phyloP scores from a whole-genome alignment of 768 basidiomycete species.

The Termitomyces sp. region DNA sequence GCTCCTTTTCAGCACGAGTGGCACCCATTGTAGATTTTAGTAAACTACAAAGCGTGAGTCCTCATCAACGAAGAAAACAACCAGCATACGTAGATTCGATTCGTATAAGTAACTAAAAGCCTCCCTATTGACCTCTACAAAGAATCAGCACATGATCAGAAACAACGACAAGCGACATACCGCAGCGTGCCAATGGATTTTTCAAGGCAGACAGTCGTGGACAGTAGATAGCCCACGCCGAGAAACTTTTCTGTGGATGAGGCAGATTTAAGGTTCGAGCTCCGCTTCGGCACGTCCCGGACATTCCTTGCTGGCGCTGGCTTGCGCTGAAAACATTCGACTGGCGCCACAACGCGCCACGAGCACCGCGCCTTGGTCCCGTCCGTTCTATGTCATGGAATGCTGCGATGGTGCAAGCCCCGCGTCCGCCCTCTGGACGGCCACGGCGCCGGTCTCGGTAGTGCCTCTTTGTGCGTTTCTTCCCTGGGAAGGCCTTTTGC shows the following conservation, averaged over 20 bases:
- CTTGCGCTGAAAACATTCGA: neutral
- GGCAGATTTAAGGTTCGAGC: constrained; percentile 24
- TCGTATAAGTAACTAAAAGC: constrained; percentile 41
- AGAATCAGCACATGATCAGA: neutral
- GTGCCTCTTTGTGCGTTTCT: neutral
- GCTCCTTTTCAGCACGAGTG: constrained; percentile 81
- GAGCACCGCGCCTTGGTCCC: constrained; percentile 13
- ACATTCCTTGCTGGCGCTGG: no score
- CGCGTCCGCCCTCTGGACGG: constrained; percentile 39
- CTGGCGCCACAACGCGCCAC: constrained; percentile 14
- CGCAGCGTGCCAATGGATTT: constrained; percentile 88
- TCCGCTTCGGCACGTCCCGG: constrained; percentile 20
- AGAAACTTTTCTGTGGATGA: constrained; percentile 30
- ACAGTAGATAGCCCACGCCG: constrained; percentile 14
- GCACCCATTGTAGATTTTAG: constrained; percentile 74
- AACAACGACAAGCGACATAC: constrained; percentile 29
- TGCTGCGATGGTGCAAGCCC: constrained; percentile 68
- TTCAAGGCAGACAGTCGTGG: constrained; percentile 70
- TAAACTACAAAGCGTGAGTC: constrained; percentile 9
- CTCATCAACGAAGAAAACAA: neutral
- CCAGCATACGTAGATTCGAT: constrained; percentile 10
- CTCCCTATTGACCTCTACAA: constrained; percentile 83
- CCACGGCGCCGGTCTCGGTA: constrained; percentile 20
- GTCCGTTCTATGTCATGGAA: constrained; percentile 57
- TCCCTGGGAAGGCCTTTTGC: no score